A percentile compares a stretch with the other conserved stretches of the same genome.
phyloP scores from a whole-genome alignment of 1,139 yeast species.

The Chernovozyma sophiae-reginae region DNA sequence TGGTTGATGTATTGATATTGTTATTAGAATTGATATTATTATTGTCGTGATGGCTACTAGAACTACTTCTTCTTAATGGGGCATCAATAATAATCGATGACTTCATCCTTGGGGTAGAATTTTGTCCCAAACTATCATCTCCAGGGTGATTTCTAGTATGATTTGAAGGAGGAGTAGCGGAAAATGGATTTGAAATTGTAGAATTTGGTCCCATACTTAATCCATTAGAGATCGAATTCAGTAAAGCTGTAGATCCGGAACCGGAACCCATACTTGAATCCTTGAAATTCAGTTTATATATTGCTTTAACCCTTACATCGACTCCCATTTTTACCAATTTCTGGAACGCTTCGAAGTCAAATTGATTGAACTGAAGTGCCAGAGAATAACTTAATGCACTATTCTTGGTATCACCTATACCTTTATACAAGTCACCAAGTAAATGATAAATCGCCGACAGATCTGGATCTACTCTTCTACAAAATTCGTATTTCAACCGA shows the following conservation, averaged over 20 bases:
- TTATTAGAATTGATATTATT: not conserved
- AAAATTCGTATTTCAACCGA: conserved; percentile 31
- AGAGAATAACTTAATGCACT: conserved; percentile 66
- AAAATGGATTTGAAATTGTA: conserved; percentile 4
- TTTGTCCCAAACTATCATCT: not conserved
- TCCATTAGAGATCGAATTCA: not conserved
- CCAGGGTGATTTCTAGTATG: not conserved
- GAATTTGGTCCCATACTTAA: not conserved
- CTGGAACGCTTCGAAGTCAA: conserved; percentile 82
- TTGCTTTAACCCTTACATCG: conserved; percentile 55
- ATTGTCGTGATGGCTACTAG: conserved; percentile 1
- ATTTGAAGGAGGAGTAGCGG: conserved; percentile 4
- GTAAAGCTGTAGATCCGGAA: not conserved
- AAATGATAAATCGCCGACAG: conserved; percentile 59
- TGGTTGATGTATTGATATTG: not conserved
- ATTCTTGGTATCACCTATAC: conserved; percentile 56
- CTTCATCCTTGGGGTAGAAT: not conserved
- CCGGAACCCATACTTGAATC: not conserved
- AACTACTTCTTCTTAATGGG: not conserved
- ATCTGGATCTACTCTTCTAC: conserved; percentile 52
- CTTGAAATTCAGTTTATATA: conserved; percentile 36
- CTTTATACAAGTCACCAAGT: conserved; percentile 65
- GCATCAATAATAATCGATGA: not conserved
- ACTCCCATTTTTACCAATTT: conserved; percentile 72
- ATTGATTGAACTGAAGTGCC: conserved; percentile 72